Percentiles rank a stretch among this genome's conserved stretches.
Evolutionary conservation across 116 monocot genomes (phyloP).

Genomic region (Phalaenopsis hybrid): DNA sequence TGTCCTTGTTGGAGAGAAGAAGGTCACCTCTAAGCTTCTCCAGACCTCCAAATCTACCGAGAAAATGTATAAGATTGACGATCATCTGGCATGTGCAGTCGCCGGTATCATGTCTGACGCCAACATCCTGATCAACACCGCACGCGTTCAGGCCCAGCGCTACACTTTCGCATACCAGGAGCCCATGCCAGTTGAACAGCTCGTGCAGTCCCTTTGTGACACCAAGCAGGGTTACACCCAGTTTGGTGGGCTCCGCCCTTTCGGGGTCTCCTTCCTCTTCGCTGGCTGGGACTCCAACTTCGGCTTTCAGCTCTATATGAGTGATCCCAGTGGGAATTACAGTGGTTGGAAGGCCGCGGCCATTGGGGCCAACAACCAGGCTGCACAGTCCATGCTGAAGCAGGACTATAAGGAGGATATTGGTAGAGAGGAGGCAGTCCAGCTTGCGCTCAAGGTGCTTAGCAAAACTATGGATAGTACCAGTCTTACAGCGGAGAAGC

Average conservation of each 20-base stretch:
- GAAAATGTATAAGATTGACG: constrained; percentile 98
- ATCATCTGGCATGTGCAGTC: constrained; percentile 85
- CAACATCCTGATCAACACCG: constrained; percentile 88
- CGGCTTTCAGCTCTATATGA: constrained; percentile 70
- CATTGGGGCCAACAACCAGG: constrained; percentile 54
- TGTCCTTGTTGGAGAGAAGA: constrained; percentile 94
- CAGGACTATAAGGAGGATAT: constrained; percentile 65
- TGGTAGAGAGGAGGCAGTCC: constrained; percentile 46
- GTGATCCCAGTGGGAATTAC: constrained; percentile 33
- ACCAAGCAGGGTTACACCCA: constrained; percentile 95
- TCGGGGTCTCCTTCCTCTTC: constrained; percentile 73
- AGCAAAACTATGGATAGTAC: constrained; percentile 65
- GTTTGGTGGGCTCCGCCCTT: constrained; percentile 78
- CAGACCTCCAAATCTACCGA: constrained; percentile 80
- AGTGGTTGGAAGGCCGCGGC: constrained; percentile 68
- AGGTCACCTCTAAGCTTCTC: constrained; percentile 91
- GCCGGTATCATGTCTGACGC: constrained; percentile 97
- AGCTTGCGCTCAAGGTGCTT: constrained; percentile 37
- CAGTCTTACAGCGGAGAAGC: constrained; percentile 56
- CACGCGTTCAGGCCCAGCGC: constrained; percentile 80
- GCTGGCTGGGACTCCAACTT: constrained; percentile 77
- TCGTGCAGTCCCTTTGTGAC: constrained; percentile 78
- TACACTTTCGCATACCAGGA: constrained; percentile 82
- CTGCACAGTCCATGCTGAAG: constrained; percentile 59
- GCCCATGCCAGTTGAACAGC: constrained; percentile 89